Base-by-base conservation (phyloP, 306 rosid species). In the Albizia julibrissin region DNA sequence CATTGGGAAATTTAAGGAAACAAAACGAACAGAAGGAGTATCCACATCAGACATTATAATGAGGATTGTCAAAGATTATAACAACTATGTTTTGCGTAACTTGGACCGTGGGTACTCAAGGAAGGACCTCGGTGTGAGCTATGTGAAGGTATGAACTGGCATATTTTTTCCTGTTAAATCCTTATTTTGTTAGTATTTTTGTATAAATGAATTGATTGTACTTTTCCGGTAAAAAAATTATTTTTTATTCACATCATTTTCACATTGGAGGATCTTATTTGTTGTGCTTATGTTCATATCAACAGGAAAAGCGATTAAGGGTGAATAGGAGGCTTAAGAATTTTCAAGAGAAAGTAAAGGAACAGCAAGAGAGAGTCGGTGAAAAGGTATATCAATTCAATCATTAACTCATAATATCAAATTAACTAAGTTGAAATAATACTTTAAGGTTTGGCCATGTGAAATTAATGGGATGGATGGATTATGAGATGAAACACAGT, bases 91-190 rank as follows among this genome's bases (percentile, higher is more conserved):
- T 88, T 66, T 95, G 86, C 95, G 98, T 49, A 95, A 95, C 87
- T 86, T 95, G 89, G 98, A 95, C 79, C 98, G 98, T 82, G 98
- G 99, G 42, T 95, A 95, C 88, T 84, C 98, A 19, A 93, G 99
- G 78, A 95, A 93, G 85, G 99, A 95, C 76, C 99, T 95, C 80
- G 99, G 99, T 40, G 99, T 95, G 83, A 93, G 99, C 97, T 95
- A 83, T 58, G 98, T 95, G 80, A 95, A 95, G 97, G 99, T 84
- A 87, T 86, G 91, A 6, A 5, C 82, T 80, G 65, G 47, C 76
- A 80, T 80, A 56, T 71, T 59, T 24, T 77, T 61, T 56, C 21
- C 61, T 72, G 40, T 68, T 43, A 70, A 11, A 49, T 78, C 70
- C 24, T 67, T 13, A 78, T 76, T 75, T 67, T 50, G 66, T 64